These are phyloP conservation scores for Phytophthora sp. DNA, from an alignment of 352 stramenopile species.

Conservation along the genomic window DNA sequence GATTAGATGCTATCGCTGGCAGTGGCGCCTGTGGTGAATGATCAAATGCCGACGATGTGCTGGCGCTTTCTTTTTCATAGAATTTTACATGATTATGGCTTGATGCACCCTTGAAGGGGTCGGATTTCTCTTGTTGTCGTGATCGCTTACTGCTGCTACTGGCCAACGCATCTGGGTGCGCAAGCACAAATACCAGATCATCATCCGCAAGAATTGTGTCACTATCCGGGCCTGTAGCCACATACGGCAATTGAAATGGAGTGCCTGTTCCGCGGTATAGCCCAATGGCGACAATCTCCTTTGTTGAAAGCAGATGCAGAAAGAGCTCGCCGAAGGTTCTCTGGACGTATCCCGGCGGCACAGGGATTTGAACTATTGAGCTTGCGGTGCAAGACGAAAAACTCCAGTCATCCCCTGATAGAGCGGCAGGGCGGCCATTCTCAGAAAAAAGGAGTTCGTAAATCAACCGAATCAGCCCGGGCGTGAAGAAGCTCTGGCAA, in stretches of 20 bases:
- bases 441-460: slow-evolving; percentile 72
- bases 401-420: slow-evolving; percentile 2
- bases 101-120: not conserved
- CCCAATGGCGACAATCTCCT: slow-evolving; percentile 58
- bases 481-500: slow-evolving; percentile 75
- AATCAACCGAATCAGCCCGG: slow-evolving; percentile 64
- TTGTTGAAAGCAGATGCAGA: slow-evolving; percentile 42
- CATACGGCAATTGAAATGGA: slow-evolving; percentile 55
- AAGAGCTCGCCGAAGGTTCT: slow-evolving; percentile 66
- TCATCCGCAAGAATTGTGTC: slow-evolving; percentile 51
- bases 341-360: slow-evolving; percentile 45
- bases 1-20: slow-evolving; percentile 7
- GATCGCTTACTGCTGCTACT: slow-evolving; percentile 5
- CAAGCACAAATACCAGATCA: slow-evolving; percentile 67
- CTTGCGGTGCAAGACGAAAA: slow-evolving; percentile 32
- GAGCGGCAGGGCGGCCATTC: slow-evolving; percentile 38
- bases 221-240: slow-evolving; percentile 52
- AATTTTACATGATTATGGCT: slow-evolving; percentile 18
- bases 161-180: slow-evolving; percentile 46
- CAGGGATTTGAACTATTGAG: slow-evolving; percentile 61
- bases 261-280: slow-evolving; percentile 51
- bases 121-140: slow-evolving; percentile 9
- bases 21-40: not conserved
- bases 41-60: not conserved
- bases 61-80: not conserved